Evolutionary conservation across 2,329 filamentous ascomycete species (phyloP), one percentile per base, ranked within the genome.

Genomic region (Neopestalotiopsis sp.): DNA sequence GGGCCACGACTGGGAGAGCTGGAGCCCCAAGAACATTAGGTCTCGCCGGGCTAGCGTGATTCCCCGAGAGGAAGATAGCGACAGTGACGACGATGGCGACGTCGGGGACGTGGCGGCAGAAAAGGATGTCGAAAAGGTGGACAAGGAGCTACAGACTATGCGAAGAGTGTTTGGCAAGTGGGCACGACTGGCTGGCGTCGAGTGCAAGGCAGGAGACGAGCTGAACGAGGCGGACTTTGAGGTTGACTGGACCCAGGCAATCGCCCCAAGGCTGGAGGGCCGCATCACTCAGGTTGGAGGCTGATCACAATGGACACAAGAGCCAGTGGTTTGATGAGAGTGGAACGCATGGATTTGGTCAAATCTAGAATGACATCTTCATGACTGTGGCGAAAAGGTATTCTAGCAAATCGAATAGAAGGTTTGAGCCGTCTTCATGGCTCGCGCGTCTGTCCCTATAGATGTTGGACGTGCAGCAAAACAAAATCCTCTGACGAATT

Each of bases 231-330:
- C 83, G 0, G 89, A 90, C 70, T 84, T 84, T 59, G 86, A 90
- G 65, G 89, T 92, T 40, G 86, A 91, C 72, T 97, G 94, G 94
- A 95, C 93, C 9, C 89, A 88, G 70, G 91, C 93, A 1, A 95
- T 97, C 78, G 89, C 91, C 67, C 94, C 94, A 0, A 86, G 87
- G 68, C 70, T 95, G 9, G 94, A 97, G 77, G 94, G 93, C 1
- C 87, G 94, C 62, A 97, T 97, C 57, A 78, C 77, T 40, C 86
- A 85, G 78, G 76, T 86, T 2, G 75, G 71, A 40, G 32, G 69
- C 40, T 58, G 56, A n/a, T 12, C 20, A 6, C 6, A 28, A 17
- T 42, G 32, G 24, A 28, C 24, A 28, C 3, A 66, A 20, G 20
- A 30, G 9, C 61, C 4, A 63, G 2, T 45, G 28, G 61, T 30